Evolutionary conservation across 2,329 filamentous ascomycete species (phyloP).

Genomic region (Samsoniella hepiali): DNA sequence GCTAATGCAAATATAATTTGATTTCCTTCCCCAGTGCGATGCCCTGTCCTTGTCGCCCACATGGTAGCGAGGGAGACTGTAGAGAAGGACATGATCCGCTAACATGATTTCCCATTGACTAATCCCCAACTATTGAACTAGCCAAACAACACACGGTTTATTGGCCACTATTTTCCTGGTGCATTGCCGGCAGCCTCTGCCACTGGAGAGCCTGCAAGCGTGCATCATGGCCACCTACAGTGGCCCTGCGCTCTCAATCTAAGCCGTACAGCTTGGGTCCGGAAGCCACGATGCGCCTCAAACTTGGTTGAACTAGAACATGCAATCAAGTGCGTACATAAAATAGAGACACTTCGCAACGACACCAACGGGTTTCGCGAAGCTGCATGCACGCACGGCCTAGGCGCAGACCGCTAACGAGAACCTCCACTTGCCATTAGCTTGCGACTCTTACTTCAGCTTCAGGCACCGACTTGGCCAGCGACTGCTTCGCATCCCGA

Average conservation of each 20-base stretch:
- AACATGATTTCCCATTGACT: too few relatives aligned
- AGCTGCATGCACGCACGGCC: neutral
- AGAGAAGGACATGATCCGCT: too few relatives aligned
- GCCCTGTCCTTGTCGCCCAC: too few relatives aligned
- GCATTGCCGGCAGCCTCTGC: too few relatives aligned
- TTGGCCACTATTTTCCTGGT: too few relatives aligned
- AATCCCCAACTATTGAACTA: too few relatives aligned
- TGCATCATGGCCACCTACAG: neutral
- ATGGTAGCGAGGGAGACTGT: too few relatives aligned
- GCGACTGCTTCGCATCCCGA: neutral
- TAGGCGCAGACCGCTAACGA: neutral
- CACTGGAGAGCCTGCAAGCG: too few relatives aligned
- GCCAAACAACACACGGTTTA: too few relatives aligned
- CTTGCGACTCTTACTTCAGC: neutral
- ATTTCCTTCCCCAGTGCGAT: too few relatives aligned
- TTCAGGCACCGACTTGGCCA: neutral
- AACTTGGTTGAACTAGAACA: neutral
- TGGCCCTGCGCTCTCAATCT: neutral
- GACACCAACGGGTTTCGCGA: too few relatives aligned
- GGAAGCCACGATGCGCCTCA: neutral
- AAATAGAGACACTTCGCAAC: neutral
- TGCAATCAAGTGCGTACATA: neutral
- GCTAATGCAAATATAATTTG: too few relatives aligned
- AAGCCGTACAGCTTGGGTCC: neutral
- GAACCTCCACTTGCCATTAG: constrained; percentile 2